Evolutionary conservation across 2,329 filamentous ascomycete genomes (phyloP).

Genomic region (Colletotrichum brevisporum): DNA sequence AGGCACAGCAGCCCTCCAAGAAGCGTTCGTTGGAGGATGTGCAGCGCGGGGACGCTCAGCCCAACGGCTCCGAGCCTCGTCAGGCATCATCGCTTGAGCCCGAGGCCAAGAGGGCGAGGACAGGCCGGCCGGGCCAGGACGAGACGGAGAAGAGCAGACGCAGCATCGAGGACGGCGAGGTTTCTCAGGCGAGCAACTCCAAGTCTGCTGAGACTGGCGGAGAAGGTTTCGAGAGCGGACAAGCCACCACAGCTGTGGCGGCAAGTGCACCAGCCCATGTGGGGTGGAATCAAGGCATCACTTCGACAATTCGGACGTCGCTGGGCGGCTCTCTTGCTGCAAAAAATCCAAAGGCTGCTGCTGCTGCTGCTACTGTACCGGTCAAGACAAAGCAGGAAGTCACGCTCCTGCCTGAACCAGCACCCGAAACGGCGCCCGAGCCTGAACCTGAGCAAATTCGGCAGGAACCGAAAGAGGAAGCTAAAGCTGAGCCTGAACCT

Average conservation of each 20-base stretch:
- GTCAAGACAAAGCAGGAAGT: constrained; percentile 14
- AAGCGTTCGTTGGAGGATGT: constrained; percentile 49
- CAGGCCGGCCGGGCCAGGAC: neutral
- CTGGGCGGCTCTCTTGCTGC: constrained; percentile 9
- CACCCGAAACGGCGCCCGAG: neutral
- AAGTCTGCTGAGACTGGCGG: neutral
- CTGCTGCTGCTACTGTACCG: neutral
- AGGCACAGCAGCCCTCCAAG: constrained; percentile 37
- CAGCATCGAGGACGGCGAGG: constrained; percentile 45
- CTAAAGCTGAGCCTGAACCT: neutral
- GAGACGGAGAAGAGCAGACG: neutral
- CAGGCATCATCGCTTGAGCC: constrained; percentile 31
- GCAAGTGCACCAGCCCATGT: constrained; percentile 9
- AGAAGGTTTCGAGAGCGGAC: neutral
- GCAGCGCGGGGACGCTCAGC: constrained; percentile 24
- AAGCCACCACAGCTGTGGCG: constrained; percentile 6
- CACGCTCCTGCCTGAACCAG: constrained; percentile 1
- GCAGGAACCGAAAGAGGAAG: constrained; percentile 7
- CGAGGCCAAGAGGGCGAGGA: constrained; percentile 43
- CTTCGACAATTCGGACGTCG: constrained; percentile 37
- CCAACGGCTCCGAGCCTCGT: constrained; percentile 20
- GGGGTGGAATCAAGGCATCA: constrained; percentile 40
- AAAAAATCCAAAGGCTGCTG: neutral
- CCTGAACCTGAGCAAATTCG: neutral
- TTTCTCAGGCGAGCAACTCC: neutral